A percentile compares a stretch with the other conserved stretches of the same genome.
Evolutionary conservation across 345 rosid genomes (phyloP).

Genomic region (Salix brachista): DNA sequence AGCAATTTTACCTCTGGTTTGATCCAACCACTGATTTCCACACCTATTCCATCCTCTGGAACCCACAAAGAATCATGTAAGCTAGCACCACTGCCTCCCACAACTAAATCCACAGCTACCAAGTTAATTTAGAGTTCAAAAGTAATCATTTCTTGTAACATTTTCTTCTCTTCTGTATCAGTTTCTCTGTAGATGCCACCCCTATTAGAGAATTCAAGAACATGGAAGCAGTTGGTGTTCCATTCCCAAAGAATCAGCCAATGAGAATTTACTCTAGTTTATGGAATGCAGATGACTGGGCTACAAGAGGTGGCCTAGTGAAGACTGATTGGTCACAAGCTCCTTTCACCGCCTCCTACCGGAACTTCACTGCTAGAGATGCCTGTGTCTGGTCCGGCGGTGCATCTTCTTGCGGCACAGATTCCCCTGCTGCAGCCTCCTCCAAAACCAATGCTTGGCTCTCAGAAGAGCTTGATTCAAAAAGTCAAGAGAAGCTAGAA

Average conservation of each 20-base stretch:
- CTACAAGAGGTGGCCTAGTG: constrained; percentile 2
- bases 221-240: constrained; percentile 3
- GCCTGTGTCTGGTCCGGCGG: not conserved
- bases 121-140: not conserved
- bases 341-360: not conserved
- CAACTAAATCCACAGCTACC: not conserved
- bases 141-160: not conserved
- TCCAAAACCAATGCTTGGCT: not conserved
- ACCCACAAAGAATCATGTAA: not conserved
- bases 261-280: constrained; percentile 8
- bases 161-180: not conserved
- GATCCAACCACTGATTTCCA: not conserved
- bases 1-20: not conserved
- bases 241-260: constrained; percentile 9
- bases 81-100: not conserved
- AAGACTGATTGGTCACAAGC: not conserved
- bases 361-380: not conserved
- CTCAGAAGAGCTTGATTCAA: not conserved
- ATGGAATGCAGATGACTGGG: constrained; percentile 14
- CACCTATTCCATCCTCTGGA: not conserved
- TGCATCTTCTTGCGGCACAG: not conserved
- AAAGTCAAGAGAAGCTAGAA: not conserved
- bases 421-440: not conserved
- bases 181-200: not conserved
- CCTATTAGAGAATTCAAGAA: not conserved